Conservation (phyloP, 2,329 filamentous ascomycete species). For the Sporothrix variecibatus region DNA sequence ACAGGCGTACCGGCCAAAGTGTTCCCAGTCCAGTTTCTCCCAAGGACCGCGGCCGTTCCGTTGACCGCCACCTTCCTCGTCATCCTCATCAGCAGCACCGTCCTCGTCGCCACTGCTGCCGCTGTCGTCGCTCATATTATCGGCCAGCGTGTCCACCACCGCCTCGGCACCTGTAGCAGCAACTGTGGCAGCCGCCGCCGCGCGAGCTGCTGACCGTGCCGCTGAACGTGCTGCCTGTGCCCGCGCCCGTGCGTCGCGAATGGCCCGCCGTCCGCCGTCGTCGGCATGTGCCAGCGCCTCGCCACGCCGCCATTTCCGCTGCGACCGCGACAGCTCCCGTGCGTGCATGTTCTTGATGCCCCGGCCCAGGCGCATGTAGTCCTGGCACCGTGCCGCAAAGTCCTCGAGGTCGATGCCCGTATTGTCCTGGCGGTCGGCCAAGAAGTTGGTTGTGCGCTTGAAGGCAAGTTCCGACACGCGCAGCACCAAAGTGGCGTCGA, state of each 20-base stretch:
- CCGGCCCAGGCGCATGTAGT: slow-evolving; percentile 75
- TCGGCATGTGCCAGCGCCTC: slow-evolving; percentile 41
- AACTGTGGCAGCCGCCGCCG: slow-evolving; percentile 37
- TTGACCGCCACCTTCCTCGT: slow-evolving; percentile 61
- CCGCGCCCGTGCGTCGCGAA: slow-evolving; percentile 35
- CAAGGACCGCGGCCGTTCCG: slow-evolving; percentile 63
- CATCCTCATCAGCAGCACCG: slow-evolving; percentile 60
- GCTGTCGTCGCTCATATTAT: slow-evolving; percentile 7
- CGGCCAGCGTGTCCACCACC: neutral
- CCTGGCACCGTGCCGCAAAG: slow-evolving; percentile 86
- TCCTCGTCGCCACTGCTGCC: slow-evolving; percentile 37
- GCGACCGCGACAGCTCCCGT: slow-evolving; percentile 53
- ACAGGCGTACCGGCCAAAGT: slow-evolving; percentile 76
- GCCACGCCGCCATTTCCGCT: slow-evolving; percentile 50
- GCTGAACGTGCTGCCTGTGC: slow-evolving; percentile 31
- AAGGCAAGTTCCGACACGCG: slow-evolving; percentile 77
- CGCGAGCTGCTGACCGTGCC: neutral
- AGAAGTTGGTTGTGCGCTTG: slow-evolving; percentile 73
- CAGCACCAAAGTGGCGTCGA: slow-evolving; percentile 86
- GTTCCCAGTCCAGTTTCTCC: slow-evolving; percentile 82
- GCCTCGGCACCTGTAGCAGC: neutral
- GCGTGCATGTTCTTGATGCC: slow-evolving; percentile 55
- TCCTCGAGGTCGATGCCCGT: slow-evolving; percentile 86
- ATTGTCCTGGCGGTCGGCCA: slow-evolving; percentile 65
- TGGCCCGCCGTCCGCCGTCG: slow-evolving; percentile 45